Evolutionary conservation across 140 eudicot genomes (phyloP).

Genomic region (Anethum foeniculum): DNA sequence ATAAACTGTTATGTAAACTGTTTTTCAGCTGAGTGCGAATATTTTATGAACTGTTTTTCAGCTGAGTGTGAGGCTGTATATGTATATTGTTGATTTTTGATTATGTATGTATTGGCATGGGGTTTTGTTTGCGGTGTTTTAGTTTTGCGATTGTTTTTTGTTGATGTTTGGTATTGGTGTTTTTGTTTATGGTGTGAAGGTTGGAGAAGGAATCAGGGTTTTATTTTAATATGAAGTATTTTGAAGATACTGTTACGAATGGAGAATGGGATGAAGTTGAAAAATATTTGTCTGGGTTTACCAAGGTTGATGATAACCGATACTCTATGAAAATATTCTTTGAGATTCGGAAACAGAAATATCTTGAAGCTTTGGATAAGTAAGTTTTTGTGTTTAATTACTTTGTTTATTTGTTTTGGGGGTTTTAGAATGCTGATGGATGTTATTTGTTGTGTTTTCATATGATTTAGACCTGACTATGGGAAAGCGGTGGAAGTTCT

Average conservation of each 20-base stretch:
- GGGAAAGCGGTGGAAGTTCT: conserved; percentile 53
- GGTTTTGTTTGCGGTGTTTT: not conserved
- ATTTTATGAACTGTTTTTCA: not conserved
- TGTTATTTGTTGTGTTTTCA: not conserved
- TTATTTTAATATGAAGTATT: conserved; percentile 19
- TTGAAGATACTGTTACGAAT: conserved; percentile 14
- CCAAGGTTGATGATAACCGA: conserved; percentile 22
- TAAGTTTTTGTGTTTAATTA: not conserved
- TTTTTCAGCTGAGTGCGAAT: not conserved
- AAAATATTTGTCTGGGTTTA: conserved; percentile 16
- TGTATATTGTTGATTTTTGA: not conserved
- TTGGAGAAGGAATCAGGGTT: conserved; percentile 23
- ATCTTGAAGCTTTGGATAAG: conserved; percentile 22
- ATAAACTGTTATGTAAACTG: too few relatives aligned
- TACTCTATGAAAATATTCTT: conserved; percentile 21
- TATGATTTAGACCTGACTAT: conserved; percentile 32
- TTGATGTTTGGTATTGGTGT: not conserved
- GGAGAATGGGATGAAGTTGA: conserved; percentile 25
- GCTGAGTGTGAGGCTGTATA: not conserved
- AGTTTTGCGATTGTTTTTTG: too few relatives aligned
- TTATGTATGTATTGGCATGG: not conserved
- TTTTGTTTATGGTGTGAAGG: conserved; percentile 6
- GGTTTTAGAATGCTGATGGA: not conserved
- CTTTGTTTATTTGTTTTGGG: not conserved
- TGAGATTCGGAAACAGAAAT: conserved; percentile 22